Percentiles rank a stretch among this genome's conserved stretches.
Conservation (phyloP, 768 basidiomycete genomes). For the Leucosporidium creatinivorum region DNA sequence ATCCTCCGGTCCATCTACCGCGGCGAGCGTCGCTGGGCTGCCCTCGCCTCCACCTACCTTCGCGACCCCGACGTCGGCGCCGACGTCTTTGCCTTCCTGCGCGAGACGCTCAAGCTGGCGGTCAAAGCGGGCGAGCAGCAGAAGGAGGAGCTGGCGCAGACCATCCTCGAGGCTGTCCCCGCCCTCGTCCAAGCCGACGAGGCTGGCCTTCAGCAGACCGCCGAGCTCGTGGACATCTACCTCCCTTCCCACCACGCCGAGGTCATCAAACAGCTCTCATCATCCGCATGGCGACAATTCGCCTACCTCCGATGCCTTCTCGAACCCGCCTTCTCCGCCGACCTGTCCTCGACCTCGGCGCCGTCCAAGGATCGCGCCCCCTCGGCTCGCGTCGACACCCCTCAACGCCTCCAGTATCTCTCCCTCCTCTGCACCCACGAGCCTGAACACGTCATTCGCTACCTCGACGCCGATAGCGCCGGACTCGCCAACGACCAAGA, state of each 20-base stretch:
- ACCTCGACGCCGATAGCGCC: slow-evolving; percentile 16
- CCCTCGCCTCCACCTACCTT: slow-evolving; percentile 64
- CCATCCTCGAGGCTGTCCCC: slow-evolving; percentile 57
- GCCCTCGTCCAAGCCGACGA: slow-evolving; percentile 51
- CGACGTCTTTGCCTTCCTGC: slow-evolving; percentile 28
- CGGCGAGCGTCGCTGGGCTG: slow-evolving; percentile 67
- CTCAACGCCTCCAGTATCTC: slow-evolving; percentile 59
- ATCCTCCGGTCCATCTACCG: slow-evolving; percentile 76
- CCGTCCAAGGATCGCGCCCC: slow-evolving; percentile 32
- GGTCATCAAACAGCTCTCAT: slow-evolving; percentile 53
- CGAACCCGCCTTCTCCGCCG: slow-evolving; percentile 44
- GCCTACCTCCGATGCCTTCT: slow-evolving; percentile 71
- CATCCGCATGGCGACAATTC: slow-evolving; percentile 54
- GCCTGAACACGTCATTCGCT: slow-evolving; percentile 54
- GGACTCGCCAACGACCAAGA: slow-evolving; percentile 1
- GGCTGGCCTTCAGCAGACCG: slow-evolving; percentile 58
- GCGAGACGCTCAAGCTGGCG: slow-evolving; percentile 27
- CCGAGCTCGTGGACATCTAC: slow-evolving; percentile 62
- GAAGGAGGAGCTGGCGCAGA: slow-evolving; percentile 49
- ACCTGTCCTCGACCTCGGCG: slow-evolving; percentile 1
- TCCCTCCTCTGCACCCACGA: slow-evolving; percentile 65
- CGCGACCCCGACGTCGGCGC: slow-evolving; percentile 58
- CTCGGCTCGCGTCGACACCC: slow-evolving; percentile 42
- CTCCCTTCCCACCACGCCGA: slow-evolving; percentile 58
- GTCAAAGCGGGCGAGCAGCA: slow-evolving; percentile 3